Evolutionary conservation across 176 grass and related monocot genomes (phyloP).

Genomic region (Lolium rigidum): DNA sequence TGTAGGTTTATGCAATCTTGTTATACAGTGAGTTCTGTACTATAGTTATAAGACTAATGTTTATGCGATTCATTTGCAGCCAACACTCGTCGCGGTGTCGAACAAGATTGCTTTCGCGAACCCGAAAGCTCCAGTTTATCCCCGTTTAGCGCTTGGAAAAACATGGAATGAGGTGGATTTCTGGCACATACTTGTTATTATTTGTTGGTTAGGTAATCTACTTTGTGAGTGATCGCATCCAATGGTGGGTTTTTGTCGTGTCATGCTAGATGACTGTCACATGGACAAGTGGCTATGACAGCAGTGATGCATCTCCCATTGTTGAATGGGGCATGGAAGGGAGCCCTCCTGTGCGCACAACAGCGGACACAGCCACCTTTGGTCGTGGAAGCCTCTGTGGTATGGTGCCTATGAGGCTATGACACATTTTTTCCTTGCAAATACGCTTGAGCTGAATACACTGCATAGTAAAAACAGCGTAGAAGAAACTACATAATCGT

Average conservation of each 20-base stretch:
- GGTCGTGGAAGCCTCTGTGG: constrained; percentile 71
- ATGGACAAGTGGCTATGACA: constrained; percentile 93
- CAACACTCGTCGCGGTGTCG: constrained; percentile 72
- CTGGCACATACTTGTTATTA: not conserved
- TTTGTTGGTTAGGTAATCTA: not conserved
- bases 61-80: constrained; percentile 41
- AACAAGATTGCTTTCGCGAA: constrained; percentile 76
- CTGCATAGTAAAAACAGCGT: not conserved
- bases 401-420: constrained; percentile 48
- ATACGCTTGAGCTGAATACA: not conserved
- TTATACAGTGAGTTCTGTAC: no score
- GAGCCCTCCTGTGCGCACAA: constrained; percentile 28
- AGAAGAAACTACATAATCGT: not conserved
- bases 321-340: constrained; percentile 81
- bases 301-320: constrained; percentile 74
- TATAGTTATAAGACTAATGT: no score
- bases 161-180: constrained; percentile 74
- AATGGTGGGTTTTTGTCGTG: not conserved
- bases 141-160: constrained; percentile 78
- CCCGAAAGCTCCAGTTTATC: constrained; percentile 88
- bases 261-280: constrained; percentile 87
- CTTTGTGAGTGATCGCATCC: not conserved
- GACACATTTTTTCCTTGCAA: not conserved
- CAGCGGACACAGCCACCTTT: constrained; percentile 79
- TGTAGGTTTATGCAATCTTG: not conserved